Conservation (phyloP, 2,329 filamentous ascomycete species). For the Colletotrichum sp. region DNA sequence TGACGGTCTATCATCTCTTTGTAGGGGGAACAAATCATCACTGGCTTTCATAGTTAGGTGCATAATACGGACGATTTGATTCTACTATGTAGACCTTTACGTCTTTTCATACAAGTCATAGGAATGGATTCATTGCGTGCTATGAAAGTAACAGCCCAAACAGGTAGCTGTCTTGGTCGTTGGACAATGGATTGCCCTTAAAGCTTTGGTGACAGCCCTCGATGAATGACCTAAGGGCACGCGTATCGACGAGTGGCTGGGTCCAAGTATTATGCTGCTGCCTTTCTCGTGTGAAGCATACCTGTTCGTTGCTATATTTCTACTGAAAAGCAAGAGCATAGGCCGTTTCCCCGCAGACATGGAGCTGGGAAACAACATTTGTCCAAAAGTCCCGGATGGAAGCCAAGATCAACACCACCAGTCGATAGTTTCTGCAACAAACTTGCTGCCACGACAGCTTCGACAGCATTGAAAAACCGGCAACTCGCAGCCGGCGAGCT, state of each 20-base stretch:
- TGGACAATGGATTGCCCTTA: too few species aligned
- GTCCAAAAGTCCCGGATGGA: background rate
- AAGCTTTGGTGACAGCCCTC: background rate
- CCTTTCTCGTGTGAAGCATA: too few species aligned
- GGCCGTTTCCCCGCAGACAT: rapidly evolving
- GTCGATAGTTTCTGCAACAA: background rate
- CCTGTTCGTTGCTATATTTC: too few species aligned
- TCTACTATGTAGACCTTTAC: too few species aligned
- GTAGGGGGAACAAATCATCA: background rate
- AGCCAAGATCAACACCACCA: background rate
- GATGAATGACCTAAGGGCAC: too few species aligned
- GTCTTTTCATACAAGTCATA: too few species aligned
- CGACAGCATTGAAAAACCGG: background rate
- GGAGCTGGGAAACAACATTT: rapidly evolving
- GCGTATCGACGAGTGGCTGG: background rate
- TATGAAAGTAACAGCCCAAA: too few species aligned
- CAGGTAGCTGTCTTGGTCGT: too few species aligned
- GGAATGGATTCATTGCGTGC: too few species aligned
- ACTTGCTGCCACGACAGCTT: background rate
- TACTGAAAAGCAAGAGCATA: too few species aligned
- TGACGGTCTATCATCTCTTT: rapidly evolving
- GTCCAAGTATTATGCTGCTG: background rate
- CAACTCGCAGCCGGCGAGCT: background rate
- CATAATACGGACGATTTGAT: too few species aligned
- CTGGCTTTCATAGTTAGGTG: background rate